Evolutionary conservation across 208 protist species (phyloP).

Genomic region (Trypanosoma melophagium): DNA sequence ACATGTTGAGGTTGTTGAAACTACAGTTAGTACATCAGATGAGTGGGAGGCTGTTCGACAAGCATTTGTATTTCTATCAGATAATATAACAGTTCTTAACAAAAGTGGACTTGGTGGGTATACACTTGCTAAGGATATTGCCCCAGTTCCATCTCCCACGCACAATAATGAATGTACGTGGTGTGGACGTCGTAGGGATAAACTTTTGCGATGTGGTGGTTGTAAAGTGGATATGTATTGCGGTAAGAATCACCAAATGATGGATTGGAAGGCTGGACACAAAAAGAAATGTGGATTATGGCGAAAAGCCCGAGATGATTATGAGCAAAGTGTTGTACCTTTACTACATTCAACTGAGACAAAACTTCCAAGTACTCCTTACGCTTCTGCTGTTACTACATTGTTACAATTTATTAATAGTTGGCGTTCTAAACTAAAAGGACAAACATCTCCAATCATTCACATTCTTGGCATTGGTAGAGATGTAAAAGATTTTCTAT

Average conservation of each 20-base stretch:
- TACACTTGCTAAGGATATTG: slow-evolving; percentile 25
- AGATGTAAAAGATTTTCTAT: slow-evolving; percentile 22
- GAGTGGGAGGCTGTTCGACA: slow-evolving; percentile 40
- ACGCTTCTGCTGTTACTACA: slow-evolving; percentile 21
- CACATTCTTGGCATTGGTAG: slow-evolving; percentile 36
- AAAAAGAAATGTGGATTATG: slow-evolving; percentile 58
- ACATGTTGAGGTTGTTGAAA: slow-evolving; percentile 40
- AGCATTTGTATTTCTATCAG: slow-evolving; percentile 46
- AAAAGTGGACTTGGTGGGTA: slow-evolving; percentile 5
- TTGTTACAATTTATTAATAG: slow-evolving; percentile 27
- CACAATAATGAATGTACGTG: slow-evolving; percentile 46
- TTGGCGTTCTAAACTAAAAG: slow-evolving; percentile 8
- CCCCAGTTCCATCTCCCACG: slow-evolving; percentile 17
- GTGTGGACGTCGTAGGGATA: slow-evolving; percentile 63
- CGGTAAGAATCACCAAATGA: slow-evolving; percentile 65
- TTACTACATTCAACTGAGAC: slow-evolving; percentile 16
- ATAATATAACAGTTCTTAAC: slow-evolving; percentile 29
- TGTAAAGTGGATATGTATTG: slow-evolving; percentile 81
- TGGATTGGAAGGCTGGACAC: slow-evolving; percentile 74
- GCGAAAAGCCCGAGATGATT: slow-evolving; percentile 40
- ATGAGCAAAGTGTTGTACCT: slow-evolving; percentile 40
- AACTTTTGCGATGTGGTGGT: slow-evolving; percentile 63
- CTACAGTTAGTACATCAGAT: slow-evolving; percentile 29
- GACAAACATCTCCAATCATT: slow-evolving; percentile 31
- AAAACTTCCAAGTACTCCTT: slow-evolving; percentile 10